Evolutionary conservation across 805 yeast genomes (phyloP).

Genomic region (Lachancea fermentati): DNA sequence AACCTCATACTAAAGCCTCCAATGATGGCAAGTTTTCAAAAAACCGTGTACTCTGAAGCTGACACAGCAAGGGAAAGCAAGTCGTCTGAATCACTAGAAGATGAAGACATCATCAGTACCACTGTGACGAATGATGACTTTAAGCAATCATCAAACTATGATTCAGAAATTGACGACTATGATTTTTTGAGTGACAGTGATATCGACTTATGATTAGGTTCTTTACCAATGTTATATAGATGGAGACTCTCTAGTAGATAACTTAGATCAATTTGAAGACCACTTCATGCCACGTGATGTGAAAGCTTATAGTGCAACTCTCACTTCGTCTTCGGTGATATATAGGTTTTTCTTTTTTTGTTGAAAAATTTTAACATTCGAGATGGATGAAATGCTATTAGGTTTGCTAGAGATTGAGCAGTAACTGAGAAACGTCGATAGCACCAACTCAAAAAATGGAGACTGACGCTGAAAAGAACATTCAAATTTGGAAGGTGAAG

Average conservation of each 20-base stretch:
- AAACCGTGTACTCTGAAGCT: slow-evolving; percentile 9
- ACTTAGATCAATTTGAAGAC: no score
- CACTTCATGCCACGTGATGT: no score
- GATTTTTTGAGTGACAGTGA: slow-evolving; percentile 27
- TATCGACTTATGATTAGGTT: slow-evolving; percentile 4
- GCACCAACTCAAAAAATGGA: slow-evolving; percentile 25
- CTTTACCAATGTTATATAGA: no score
- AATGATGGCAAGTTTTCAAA: slow-evolving; percentile 3
- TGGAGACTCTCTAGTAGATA: no score
- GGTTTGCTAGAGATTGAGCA: background rate
- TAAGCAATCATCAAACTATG: background rate
- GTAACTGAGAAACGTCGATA: background rate
- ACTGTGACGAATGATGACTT: slow-evolving; percentile 18
- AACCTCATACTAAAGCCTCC: slow-evolving; percentile 7
- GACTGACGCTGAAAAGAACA: slow-evolving; percentile 89
- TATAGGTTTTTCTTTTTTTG: background rate
- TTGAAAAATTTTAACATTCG: slow-evolving; percentile 4
- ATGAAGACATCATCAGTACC: slow-evolving; percentile 18
- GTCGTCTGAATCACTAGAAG: slow-evolving; percentile 5
- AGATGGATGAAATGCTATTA: background rate
- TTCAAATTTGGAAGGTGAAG: slow-evolving; percentile 98
- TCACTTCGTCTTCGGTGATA: background rate
- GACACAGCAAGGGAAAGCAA: slow-evolving; percentile 2
- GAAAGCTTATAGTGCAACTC: no score
- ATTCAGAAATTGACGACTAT: slow-evolving; percentile 21